These are phyloP conservation scores for Fusarium udum DNA, from an alignment of 2,329 filamentous ascomycete genomes.

Conservation along the genomic window DNA sequence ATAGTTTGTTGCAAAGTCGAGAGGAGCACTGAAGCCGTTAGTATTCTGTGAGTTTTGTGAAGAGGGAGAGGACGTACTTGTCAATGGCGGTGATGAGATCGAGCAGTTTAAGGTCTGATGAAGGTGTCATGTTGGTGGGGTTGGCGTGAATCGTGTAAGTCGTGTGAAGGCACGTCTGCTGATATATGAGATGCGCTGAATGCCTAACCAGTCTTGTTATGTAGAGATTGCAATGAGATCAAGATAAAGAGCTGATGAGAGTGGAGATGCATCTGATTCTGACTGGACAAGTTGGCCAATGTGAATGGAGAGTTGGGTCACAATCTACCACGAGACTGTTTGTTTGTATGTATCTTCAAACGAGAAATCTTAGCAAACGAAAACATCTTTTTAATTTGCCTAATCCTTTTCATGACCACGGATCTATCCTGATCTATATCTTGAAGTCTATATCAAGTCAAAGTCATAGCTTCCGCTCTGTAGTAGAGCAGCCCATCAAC, in stretches of 20 bases:
- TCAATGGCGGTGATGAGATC: constrained; percentile 54
- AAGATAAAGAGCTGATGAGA: background rate
- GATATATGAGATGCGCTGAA: background rate
- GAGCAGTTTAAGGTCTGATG: constrained; percentile 43
- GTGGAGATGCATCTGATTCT: constrained; percentile 20
- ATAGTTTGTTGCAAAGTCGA: constrained; percentile 51
- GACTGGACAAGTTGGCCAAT: background rate
- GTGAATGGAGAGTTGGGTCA: background rate
- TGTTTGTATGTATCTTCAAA: background rate
- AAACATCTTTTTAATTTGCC: background rate
- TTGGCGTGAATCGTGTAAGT: background rate
- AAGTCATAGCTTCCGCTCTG: background rate
- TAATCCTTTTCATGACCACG: background rate
- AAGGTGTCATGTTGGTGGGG: constrained; percentile 19
- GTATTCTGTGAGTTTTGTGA: background rate
- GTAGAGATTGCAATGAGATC: background rate
- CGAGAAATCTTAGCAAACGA: background rate
- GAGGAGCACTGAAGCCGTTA: constrained; percentile 54
- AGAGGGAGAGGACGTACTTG: constrained; percentile 48
- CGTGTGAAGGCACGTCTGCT: background rate
- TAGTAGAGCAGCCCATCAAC: background rate
- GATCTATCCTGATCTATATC: background rate
- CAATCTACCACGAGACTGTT: background rate
- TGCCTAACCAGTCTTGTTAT: background rate
- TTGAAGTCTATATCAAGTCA: background rate